A percentile compares a stretch with the other conserved stretches of the same genome.
phyloP scores from a whole-genome alignment of 352 stramenopile species.

The Phytophthora multivora region DNA sequence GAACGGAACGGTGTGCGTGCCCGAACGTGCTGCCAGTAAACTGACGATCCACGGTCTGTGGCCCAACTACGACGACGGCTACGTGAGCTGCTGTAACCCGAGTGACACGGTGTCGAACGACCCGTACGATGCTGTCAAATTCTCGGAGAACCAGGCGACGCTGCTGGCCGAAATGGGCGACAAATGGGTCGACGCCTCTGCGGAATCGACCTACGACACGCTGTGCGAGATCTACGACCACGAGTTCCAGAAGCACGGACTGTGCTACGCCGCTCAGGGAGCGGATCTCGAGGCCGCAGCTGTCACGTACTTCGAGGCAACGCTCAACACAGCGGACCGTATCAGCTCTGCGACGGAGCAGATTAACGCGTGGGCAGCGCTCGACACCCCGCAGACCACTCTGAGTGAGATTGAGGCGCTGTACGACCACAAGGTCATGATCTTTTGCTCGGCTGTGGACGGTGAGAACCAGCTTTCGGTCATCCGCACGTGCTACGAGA shows the following conservation, averaged over 20 bases:
- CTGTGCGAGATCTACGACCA: constrained; percentile 86
- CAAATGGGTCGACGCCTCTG: constrained; percentile 73
- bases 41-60: constrained; percentile 80
- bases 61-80: constrained; percentile 80
- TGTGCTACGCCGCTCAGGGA: constrained; percentile 69
- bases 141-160: constrained; percentile 46
- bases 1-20: constrained; percentile 52
- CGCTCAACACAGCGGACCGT: constrained; percentile 52
- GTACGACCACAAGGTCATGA: constrained; percentile 65
- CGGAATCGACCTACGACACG: constrained; percentile 53
- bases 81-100: constrained; percentile 75
- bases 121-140: constrained; percentile 55
- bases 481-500: constrained; percentile 73
- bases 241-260: constrained; percentile 85
- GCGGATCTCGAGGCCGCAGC: constrained; percentile 55
- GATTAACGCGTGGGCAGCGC: constrained; percentile 61
- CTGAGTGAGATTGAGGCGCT: constrained; percentile 49
- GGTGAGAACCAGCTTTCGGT: constrained; percentile 68
- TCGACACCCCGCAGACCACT: constrained; percentile 34
- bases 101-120: constrained; percentile 59
- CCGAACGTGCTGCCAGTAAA: constrained; percentile 47
- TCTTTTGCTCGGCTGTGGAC: constrained; percentile 66
- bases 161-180: constrained; percentile 60
- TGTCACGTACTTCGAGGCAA: constrained; percentile 69
- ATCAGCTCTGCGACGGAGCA: constrained; percentile 45